Evolutionary conservation across 148 eudicot species (phyloP), one percentile per base, ranked within the genome.

Genomic region (Rhododendron kiyosumense): DNA sequence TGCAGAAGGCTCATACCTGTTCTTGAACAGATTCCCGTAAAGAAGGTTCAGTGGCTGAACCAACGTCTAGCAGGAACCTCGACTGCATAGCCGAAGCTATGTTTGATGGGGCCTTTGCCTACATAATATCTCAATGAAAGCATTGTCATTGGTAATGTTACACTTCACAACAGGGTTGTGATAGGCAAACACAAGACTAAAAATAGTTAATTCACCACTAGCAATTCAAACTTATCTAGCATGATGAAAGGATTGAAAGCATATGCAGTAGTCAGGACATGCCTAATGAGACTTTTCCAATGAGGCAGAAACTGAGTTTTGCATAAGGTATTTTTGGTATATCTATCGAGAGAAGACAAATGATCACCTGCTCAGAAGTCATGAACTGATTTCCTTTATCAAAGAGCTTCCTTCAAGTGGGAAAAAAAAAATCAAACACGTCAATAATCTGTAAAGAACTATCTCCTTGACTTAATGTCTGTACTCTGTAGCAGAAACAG

Each of bases 381-480:
- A 85, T 85, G 11, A 77, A 69, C 10, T 86, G 85, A 73, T 83
- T 88, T 82, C 76, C 85, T 80, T 90, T 91, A 78, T 86, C 89
- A 85, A 90, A 92, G 34, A 93, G 78, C 89, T 87, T 90, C 95
- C 99, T 96, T 82, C 85, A 83, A 74, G 24, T 85, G 26, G 71
- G 12, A 9, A 79, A 59, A 85, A 51, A 32, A 63, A 71, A 87
- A 26, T 83, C 10, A 69, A 75, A 67, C 13, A 86, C 59, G 28
- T 87, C 59, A 81, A 20, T 36, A 18, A 76, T 82, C 48, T 75
- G n/a, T 74, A 57, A 83, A 49, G n/a, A 83, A 43, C n/a, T 24
- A 22, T 59, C 2, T 12, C 13, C 41, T 63, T 26, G 38, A 12
- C 5, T 52, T 49, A 38, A 41, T 22, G 3, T 8, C 67, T 43